Base-by-base conservation (phyloP, 1,284 basidiomycete species). In the Moesziomyces sp. region DNA sequence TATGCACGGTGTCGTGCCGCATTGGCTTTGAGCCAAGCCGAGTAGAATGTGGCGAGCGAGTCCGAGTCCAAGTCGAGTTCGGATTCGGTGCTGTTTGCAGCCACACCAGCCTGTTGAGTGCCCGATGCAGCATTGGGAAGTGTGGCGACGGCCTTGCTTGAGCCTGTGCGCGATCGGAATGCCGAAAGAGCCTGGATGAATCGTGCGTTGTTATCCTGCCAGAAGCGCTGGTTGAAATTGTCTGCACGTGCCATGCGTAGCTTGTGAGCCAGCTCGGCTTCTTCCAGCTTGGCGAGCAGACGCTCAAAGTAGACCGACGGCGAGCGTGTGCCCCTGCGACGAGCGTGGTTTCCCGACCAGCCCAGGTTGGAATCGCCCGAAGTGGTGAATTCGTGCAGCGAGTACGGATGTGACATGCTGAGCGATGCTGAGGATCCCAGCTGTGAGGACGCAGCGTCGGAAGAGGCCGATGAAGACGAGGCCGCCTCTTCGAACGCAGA, bases 221-320 rank as follows among this genome's bases (percentile, higher is more conserved):
- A 83, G 46, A 83, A 83, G 42, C 81, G 79, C 60, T 83, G 80
- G 58, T 82, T 80, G 60, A 80, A 79, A 48, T 70, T 74, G 49
- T 81, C 77, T 3, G 76, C 74, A n/a, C 76, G 53, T 4, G 71
- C 60, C 57, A 74, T 73, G 38, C 72, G 67, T 14, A 82, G 61
- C 28, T 76, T 71, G 34, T 79, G 77, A 1, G 77, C 68, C 9
- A 83, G 66, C 30, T 80, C 76, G 21, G 78, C 80, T 40, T 71
- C 72, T 47, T 83, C 78, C 21, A 82, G 74, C 11, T 70, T 65
- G 8, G 51, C 51, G 7, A 68, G 51, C 8, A 80, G 58, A 3
- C 65, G 67, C 44, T 75, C 63, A 23, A 73, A 72, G 62, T 81
- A 77, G 44, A 53, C 48, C 24, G 57, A 80, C 16, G 50, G 68